Percentiles rank a stretch among this genome's conserved stretches.
These are phyloP conservation scores for Lactifluus echinatus DNA, from an alignment of 768 basidiomycete species.

Conservation along the genomic window DNA sequence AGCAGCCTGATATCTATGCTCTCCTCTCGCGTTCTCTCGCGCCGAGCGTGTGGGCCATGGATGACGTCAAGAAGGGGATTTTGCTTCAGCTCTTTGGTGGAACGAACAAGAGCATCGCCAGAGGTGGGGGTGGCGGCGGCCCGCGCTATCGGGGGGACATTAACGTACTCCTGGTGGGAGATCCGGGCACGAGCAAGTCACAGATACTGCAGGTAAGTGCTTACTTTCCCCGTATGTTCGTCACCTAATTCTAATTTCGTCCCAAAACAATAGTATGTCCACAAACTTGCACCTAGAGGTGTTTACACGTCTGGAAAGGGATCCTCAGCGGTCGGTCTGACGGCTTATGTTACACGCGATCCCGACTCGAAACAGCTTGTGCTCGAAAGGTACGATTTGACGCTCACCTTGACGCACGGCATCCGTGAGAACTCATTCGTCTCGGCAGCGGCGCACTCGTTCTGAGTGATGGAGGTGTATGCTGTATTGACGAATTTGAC, in stretches of 20 bases:
- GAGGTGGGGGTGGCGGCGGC: constrained; percentile 91
- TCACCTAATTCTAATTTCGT: constrained; percentile 3
- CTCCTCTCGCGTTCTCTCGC: constrained; percentile 78
- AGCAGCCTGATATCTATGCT: constrained; percentile 77
- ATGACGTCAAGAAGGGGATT: constrained; percentile 98
- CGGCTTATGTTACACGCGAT: constrained; percentile 96
- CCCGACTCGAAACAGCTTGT: constrained; percentile 98
- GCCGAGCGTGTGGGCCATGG: constrained; percentile 96
- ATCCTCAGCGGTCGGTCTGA: constrained; percentile 96
- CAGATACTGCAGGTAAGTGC: constrained; percentile 79
- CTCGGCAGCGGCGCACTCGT: constrained; percentile 83
- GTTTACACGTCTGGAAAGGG: constrained; percentile 98
- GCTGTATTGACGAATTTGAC: constrained; percentile 98
- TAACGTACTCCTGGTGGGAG: constrained; percentile 94
- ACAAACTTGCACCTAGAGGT: constrained; percentile 96
- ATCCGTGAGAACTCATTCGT: not conserved
- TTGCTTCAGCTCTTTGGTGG: constrained; percentile 94
- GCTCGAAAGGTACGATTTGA: constrained; percentile 69
- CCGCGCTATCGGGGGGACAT: constrained; percentile 97
- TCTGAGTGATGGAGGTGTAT: constrained; percentile 91
- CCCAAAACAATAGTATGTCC: constrained; percentile 66
- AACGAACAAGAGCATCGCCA: constrained; percentile 90
- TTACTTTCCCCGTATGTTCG: not conserved
- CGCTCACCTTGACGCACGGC: not conserved
- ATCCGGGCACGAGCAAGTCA: constrained; percentile 94